Percentiles rank a stretch among this genome's conserved stretches.
phyloP scores from a whole-genome alignment of 345 rosid species.

The Atalantia buxifolia region DNA sequence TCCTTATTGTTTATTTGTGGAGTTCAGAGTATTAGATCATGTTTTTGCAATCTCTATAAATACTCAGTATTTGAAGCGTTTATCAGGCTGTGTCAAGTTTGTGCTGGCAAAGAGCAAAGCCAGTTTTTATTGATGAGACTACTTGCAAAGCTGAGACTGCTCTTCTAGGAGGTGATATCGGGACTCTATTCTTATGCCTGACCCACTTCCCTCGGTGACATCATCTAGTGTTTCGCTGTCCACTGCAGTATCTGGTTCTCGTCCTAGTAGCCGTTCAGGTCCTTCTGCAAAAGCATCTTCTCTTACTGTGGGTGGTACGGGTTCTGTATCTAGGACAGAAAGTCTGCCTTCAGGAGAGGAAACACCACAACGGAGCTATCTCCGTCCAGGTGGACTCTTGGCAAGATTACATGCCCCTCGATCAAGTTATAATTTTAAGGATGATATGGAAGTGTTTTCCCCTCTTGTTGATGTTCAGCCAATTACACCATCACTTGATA shows the following conservation, averaged over 20 bases:
- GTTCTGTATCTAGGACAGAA: slow-evolving; percentile 31
- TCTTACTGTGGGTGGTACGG: slow-evolving; percentile 29
- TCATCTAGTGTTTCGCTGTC: slow-evolving; percentile 51
- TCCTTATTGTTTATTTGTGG: not conserved
- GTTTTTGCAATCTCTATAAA: slow-evolving; percentile 14
- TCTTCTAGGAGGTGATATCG: slow-evolving; percentile 83
- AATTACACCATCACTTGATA: slow-evolving; percentile 73
- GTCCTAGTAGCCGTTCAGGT: slow-evolving; percentile 35
- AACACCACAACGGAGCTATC: slow-evolving; percentile 61
- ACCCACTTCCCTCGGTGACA: slow-evolving; percentile 81
- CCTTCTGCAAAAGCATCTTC: slow-evolving; percentile 38
- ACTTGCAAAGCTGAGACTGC: slow-evolving; percentile 77
- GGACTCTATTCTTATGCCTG: slow-evolving; percentile 97
- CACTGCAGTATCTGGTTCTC: slow-evolving; percentile 46
- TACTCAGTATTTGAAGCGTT: slow-evolving; percentile 22
- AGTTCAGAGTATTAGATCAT: slow-evolving; percentile 1
- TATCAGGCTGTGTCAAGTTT: slow-evolving; percentile 88
- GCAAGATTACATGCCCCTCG: slow-evolving; percentile 75
- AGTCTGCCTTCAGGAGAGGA: slow-evolving; percentile 53
- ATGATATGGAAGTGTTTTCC: slow-evolving; percentile 95
- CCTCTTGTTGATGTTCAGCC: slow-evolving; percentile 82
- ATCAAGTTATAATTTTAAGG: slow-evolving; percentile 62
- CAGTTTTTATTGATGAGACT: slow-evolving; percentile 75
- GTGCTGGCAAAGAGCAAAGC: slow-evolving; percentile 98
- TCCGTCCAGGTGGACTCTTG: slow-evolving; percentile 69